Evolutionary conservation across 2,329 filamentous ascomycete genomes (phyloP).

Genomic region (Leptographium galeiforme): DNA sequence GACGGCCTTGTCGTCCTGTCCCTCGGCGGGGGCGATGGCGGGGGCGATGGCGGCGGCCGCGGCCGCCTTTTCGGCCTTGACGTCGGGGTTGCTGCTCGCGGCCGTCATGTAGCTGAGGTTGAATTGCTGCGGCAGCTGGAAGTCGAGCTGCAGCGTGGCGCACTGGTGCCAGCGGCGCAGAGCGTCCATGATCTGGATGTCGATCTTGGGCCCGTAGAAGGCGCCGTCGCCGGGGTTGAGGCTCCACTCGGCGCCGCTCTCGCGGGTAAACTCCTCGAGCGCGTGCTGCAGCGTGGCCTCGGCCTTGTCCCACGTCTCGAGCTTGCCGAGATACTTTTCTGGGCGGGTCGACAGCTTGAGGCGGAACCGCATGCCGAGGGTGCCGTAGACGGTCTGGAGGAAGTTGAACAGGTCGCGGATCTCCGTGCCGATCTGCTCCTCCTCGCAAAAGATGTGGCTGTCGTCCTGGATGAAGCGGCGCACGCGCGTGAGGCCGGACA

Average conservation of each 20-base stretch:
- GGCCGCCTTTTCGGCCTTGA: constrained; percentile 5
- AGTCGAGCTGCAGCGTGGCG: constrained; percentile 89
- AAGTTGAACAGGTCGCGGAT: constrained; percentile 83
- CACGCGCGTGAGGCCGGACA: constrained; percentile 72
- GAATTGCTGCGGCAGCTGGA: constrained; percentile 37
- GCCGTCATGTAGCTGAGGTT: constrained; percentile 16
- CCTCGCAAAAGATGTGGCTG: constrained; percentile 70
- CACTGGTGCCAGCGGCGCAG: constrained; percentile 67
- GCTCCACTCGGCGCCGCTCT: constrained; percentile 56
- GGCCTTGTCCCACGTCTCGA: constrained; percentile 79
- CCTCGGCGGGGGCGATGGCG: constrained; percentile 9
- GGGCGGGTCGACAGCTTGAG: constrained; percentile 83
- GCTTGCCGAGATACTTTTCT: constrained; percentile 78
- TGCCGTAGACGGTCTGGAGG: constrained; percentile 57
- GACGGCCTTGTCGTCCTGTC: constrained; percentile 24
- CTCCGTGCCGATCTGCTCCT: constrained; percentile 61
- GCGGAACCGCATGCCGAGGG: constrained; percentile 84
- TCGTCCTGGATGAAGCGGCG: constrained; percentile 85
- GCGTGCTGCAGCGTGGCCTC: constrained; percentile 70
- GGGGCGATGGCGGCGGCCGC: constrained; percentile 6
- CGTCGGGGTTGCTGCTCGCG: constrained; percentile 9
- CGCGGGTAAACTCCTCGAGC: constrained; percentile 59
- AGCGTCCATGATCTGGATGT: constrained; percentile 86
- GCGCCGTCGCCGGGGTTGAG: constrained; percentile 91
- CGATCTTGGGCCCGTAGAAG: constrained; percentile 98